Percentiles rank a stretch among this genome's conserved stretches.
Evolutionary conservation across 176 grass and related monocot genomes (phyloP).

Genomic region (Lolium rigidum): DNA sequence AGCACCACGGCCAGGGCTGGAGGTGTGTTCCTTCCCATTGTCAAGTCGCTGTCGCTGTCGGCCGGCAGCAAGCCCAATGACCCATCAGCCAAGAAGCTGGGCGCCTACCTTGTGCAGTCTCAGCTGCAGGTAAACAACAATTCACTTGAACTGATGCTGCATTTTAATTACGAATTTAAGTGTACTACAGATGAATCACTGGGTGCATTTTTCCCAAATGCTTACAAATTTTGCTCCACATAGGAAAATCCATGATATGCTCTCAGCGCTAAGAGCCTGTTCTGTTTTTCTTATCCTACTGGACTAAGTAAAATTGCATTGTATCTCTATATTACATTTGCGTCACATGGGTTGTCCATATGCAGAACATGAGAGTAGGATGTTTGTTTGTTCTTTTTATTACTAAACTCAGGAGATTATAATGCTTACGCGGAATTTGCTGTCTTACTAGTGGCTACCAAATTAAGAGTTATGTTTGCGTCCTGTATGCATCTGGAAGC

Average conservation of each 20-base stretch:
- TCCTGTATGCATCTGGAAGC: conserved; percentile 13
- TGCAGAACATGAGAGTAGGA: neutral
- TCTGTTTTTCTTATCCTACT: neutral
- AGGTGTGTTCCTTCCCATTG: conserved; percentile 88
- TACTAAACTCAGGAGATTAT: neutral
- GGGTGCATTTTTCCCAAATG: neutral
- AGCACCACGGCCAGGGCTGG: conserved; percentile 95
- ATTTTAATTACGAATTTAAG: neutral
- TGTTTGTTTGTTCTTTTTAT: neutral
- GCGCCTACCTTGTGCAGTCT: conserved; percentile 85
- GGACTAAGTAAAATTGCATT: neutral
- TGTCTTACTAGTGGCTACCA: neutral
- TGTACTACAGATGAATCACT: conserved; percentile 20
- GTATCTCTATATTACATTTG: conserved; percentile 10
- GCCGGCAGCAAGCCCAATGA: conserved; percentile 80
- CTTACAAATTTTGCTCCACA: neutral
- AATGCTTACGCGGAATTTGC: neutral
- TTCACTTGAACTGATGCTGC: neutral
- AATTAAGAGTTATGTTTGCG: conserved; percentile 12
- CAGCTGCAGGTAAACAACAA: conserved; percentile 77
- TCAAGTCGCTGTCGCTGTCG: conserved; percentile 85
- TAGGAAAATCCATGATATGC: too few relatives aligned
- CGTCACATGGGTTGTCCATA: neutral
- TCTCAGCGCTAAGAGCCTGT: neutral
- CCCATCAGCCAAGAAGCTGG: conserved; percentile 70